phyloP scores from a whole-genome alignment of 106 monocot genomes.

The Amphibolis antarctica region DNA sequence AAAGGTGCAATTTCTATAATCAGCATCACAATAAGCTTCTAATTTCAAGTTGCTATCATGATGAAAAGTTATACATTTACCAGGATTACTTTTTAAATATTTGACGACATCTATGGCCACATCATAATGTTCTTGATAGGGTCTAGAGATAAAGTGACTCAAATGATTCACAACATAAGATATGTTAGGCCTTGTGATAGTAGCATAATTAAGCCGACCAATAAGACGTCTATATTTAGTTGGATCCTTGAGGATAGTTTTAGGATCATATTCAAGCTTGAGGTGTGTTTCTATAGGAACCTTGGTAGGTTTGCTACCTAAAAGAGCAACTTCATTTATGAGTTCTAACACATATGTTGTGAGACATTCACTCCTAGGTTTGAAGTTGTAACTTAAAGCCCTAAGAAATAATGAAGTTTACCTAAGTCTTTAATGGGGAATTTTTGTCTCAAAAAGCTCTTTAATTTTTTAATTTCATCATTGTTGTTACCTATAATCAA shows the following conservation, averaged over 20 bases:
- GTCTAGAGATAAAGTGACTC: not conserved
- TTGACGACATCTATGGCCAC: not conserved
- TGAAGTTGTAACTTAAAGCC: not conserved
- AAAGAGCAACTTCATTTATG: not conserved
- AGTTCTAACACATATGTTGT: not conserved
- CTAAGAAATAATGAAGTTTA: not conserved
- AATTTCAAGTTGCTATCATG: not conserved
- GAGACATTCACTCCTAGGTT: not conserved
- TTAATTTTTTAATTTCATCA: not conserved
- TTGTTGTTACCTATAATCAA: not conserved
- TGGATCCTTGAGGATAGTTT: not conserved
- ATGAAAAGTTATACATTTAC: not conserved
- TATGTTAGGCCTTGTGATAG: not conserved
- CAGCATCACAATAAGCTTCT: not conserved
- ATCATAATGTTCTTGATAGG: not conserved
- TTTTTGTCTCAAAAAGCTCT: not conserved
- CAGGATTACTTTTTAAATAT: not conserved
- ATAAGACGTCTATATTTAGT: not conserved
- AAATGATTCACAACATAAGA: not conserved
- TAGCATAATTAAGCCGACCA: not conserved
- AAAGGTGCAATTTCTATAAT: not conserved
- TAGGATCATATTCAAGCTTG: too few species aligned
- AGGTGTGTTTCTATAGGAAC: not conserved
- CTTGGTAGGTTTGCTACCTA: not conserved
- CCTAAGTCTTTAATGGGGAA: constrained; percentile 1